Percentiles rank a stretch among this genome's conserved stretches.
These are phyloP conservation scores for Phytophthora ramorum DNA, from an alignment of 352 stramenopile genomes.

Conservation along the genomic window DNA sequence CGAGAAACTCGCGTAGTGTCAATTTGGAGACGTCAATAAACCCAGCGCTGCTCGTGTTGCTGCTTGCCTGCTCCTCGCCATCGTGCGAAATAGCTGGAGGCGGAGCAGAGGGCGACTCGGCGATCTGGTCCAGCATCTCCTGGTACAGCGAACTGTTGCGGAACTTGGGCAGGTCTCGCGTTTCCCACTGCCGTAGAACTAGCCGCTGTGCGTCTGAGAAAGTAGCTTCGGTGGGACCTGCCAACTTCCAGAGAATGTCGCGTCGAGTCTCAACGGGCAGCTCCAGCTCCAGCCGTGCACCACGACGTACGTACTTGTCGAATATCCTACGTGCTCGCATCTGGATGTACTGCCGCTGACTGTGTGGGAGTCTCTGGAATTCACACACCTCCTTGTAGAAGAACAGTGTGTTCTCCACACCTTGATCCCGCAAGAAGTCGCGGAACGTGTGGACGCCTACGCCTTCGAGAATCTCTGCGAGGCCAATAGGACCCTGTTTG, in stretches of 20 bases:
- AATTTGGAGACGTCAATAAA: slow-evolving; percentile 57
- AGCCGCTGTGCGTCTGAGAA: slow-evolving; percentile 69
- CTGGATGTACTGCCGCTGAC: slow-evolving; percentile 77
- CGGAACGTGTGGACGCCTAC: slow-evolving; percentile 61
- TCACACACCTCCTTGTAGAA: slow-evolving; percentile 83
- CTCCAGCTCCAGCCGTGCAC: slow-evolving; percentile 67
- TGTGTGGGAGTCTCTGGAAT: slow-evolving; percentile 72
- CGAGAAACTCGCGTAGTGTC: slow-evolving; percentile 67
- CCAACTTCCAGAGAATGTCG: slow-evolving; percentile 72
- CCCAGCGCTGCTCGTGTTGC: slow-evolving; percentile 23
- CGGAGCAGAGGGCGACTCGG: slow-evolving; percentile 9
- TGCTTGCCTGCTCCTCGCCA: slow-evolving; percentile 18
- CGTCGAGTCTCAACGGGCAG: slow-evolving; percentile 65
- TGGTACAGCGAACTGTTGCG: slow-evolving; percentile 39
- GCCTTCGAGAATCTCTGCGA: slow-evolving; percentile 58
- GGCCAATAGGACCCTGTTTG: slow-evolving; percentile 19
- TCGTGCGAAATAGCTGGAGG: slow-evolving; percentile 19
- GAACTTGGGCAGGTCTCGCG: slow-evolving; percentile 54
- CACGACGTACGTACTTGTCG: slow-evolving; percentile 71
- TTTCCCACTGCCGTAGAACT: slow-evolving; percentile 64
- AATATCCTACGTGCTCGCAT: slow-evolving; percentile 76
- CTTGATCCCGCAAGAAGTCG: slow-evolving; percentile 60
- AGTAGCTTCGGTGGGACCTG: slow-evolving; percentile 59
- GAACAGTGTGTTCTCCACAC: slow-evolving; percentile 58
- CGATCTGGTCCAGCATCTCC: slow-evolving; percentile 50